phyloP scores from a whole-genome alignment of 2,329 filamentous ascomycete genomes.

The Sporothrix luriei region DNA sequence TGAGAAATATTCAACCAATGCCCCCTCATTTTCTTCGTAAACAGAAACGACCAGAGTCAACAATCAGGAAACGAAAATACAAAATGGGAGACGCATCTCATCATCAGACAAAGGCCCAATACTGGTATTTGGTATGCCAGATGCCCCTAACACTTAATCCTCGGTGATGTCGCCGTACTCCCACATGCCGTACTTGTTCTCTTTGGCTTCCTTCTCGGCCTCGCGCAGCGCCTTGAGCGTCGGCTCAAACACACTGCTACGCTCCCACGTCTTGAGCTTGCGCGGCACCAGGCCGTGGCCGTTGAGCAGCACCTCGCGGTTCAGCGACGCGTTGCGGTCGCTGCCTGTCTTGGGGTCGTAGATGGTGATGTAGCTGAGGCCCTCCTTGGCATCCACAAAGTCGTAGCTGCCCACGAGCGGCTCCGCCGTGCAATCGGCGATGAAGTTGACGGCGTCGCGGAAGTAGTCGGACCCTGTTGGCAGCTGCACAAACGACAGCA shows the following conservation, averaged over 20 bases:
- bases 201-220: slow-evolving; percentile 77
- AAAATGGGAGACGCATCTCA: not conserved
- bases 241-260: slow-evolving; percentile 66
- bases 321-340: slow-evolving; percentile 75
- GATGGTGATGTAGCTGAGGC: slow-evolving; percentile 80
- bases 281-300: slow-evolving; percentile 88
- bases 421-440: slow-evolving; percentile 73
- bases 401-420: slow-evolving; percentile 91
- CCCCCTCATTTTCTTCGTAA: not conserved
- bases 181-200: slow-evolving; percentile 84
- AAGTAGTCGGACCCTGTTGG: slow-evolving; percentile 79
- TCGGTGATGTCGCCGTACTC: slow-evolving; percentile 97
- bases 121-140: too few species aligned
- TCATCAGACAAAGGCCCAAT: too few species aligned
- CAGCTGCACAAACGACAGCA: slow-evolving; percentile 85
- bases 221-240: slow-evolving; percentile 72
- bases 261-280: slow-evolving; percentile 92
- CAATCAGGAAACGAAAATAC: not conserved
- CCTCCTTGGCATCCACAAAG: slow-evolving; percentile 75
- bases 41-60: not conserved
- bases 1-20: not conserved
- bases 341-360: slow-evolving; percentile 72
- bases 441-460: slow-evolving; percentile 72
- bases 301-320: slow-evolving; percentile 80
- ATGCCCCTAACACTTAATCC: slow-evolving; percentile 57